These are phyloP conservation scores for Hypomontagnella monticulosa DNA, from an alignment of 495 filamentous ascomycete species.

Conservation along the genomic window DNA sequence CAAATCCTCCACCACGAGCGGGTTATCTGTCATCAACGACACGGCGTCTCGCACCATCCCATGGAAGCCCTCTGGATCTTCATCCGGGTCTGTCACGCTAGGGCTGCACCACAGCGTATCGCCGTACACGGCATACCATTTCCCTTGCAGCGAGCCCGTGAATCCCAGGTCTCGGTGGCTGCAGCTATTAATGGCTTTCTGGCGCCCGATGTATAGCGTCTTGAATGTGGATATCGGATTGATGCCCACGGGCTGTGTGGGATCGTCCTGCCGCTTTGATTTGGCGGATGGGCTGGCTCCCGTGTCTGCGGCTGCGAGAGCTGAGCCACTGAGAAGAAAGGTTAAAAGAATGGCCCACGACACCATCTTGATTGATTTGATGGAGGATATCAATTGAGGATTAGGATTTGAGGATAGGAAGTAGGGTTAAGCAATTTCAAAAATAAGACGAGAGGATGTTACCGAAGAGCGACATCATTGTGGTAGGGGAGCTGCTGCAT, in stretches of 20 bases:
- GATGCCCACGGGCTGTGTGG: slow-evolving; percentile 47
- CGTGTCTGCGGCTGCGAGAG: background rate
- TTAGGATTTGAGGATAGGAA: background rate
- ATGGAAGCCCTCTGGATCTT: slow-evolving; percentile 45
- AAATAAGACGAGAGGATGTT: background rate
- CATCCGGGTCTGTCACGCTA: slow-evolving; percentile 40
- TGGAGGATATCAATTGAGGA: background rate
- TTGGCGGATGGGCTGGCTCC: background rate
- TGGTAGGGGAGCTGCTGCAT: slow-evolving; percentile 4
- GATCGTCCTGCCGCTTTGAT: slow-evolving; percentile 33
- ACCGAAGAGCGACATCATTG: background rate
- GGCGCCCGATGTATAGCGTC: slow-evolving; percentile 46
- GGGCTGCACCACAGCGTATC: slow-evolving; percentile 51
- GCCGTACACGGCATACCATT: slow-evolving; percentile 52
- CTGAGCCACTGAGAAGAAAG: background rate
- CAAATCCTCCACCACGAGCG: slow-evolving; percentile 44
- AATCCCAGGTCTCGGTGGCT: slow-evolving; percentile 54
- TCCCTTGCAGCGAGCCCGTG: slow-evolving; percentile 46
- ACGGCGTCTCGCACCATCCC: slow-evolving; percentile 51
- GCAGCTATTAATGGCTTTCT: slow-evolving; percentile 50
- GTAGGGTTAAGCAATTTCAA: background rate
- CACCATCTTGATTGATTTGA: slow-evolving; percentile 1
- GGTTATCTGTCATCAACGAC: slow-evolving; percentile 44
- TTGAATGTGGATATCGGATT: slow-evolving; percentile 42
- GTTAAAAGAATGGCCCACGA: slow-evolving; percentile 1